Conservation (phyloP, 768 basidiomycete species). For the Candolleomyces eurysporus region DNA sequence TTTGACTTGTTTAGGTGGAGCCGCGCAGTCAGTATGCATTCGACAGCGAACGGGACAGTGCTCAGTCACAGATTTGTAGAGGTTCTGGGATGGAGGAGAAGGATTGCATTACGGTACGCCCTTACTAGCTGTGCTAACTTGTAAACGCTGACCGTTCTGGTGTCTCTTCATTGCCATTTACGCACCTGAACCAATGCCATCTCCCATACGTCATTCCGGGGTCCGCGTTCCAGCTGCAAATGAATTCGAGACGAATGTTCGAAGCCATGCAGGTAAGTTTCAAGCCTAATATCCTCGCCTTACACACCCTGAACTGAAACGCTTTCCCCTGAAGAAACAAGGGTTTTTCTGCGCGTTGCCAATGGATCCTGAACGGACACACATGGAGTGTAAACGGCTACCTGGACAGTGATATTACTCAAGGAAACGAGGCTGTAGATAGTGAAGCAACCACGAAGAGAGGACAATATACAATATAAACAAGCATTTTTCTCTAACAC, state of each 20-base stretch:
- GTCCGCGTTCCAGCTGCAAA: conserved; percentile 43
- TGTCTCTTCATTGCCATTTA: background rate
- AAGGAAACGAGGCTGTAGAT: background rate
- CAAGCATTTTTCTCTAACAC: background rate
- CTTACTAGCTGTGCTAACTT: background rate
- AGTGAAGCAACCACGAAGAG: background rate
- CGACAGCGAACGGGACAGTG: conserved; percentile 57
- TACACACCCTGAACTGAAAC: background rate
- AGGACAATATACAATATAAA: background rate
- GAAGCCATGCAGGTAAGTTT: conserved; percentile 65
- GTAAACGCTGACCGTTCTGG: background rate
- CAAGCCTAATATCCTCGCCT: background rate
- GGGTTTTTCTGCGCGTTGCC: conserved; percentile 72
- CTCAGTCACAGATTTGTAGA: conserved; percentile 61
- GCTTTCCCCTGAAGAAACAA: conserved; percentile 38
- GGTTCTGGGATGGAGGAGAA: conserved; percentile 28
- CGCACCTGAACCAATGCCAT: background rate
- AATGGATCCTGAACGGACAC: conserved; percentile 59
- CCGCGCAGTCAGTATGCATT: conserved; percentile 57
- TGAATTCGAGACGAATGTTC: conserved; percentile 63
- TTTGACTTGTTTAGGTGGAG: conserved; percentile 33
- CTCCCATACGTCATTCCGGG: background rate
- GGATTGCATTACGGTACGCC: conserved; percentile 57
- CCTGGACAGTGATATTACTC: conserved; percentile 31
- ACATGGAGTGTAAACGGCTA: conserved; percentile 71